Evolutionary conservation across 1,284 basidiomycete genomes (phyloP), one percentile per base, ranked within the genome.

Genomic region (Ganoderma lingzhi): DNA sequence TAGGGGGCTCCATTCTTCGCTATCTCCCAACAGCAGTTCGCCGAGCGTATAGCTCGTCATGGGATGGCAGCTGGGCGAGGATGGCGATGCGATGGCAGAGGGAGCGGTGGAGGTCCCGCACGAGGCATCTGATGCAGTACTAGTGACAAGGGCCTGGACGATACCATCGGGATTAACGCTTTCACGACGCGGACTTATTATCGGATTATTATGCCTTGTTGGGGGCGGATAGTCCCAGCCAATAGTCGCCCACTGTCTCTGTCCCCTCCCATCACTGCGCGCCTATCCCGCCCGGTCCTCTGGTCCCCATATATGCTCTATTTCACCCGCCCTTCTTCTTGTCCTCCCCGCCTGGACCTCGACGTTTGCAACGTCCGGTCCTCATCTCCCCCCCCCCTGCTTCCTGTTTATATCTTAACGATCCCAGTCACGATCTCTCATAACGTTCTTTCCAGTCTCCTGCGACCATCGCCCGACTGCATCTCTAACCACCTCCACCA

Each of bases 281-380:
- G 70, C 73, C 70, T 72, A 72, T 65, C 61, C 51, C 48, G 72
- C 75, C 73, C 79, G 76, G 74, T 68, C 58, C 64, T 69, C 75
- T 76, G 79, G 79, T 71, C 75, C 78, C 76, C 75, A 79, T 80
- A 80, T 81, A 80, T 78, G 23, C 59, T 77, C 72, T 74, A 79
- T 76, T 61, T 78, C 75, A 76, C 73, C 74, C 75, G 77, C 77
- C 76, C 76, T 78, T 77, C 76, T 77, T 79, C 78, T 77, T 70
- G 67, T 69, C 69, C 77, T 73, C 74, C 72, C 75, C 70, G 66
- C 74, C 73, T 71, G 75, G 77, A 76, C 63, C 63, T 76, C 79
- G 77, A 77, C 79, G 80, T 77, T 70, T 67, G 68, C 72, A 70
- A 71, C 80, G 78, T 76, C 76, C 73, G 79, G 78, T 64, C 63